phyloP scores from a whole-genome alignment of 306 rosid genomes.

The Glycine soja region DNA sequence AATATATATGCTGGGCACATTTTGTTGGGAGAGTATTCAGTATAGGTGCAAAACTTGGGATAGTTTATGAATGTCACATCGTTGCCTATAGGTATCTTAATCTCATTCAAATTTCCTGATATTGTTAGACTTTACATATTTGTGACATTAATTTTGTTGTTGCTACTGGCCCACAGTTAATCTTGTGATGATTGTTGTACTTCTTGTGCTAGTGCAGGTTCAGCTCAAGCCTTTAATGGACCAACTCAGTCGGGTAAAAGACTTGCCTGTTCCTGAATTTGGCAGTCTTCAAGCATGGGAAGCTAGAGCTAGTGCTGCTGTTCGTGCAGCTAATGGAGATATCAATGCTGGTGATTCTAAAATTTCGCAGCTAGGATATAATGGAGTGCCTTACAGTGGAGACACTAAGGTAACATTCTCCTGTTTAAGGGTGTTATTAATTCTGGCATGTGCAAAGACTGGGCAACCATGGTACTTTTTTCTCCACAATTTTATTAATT shows the following conservation, averaged over 20 bases:
- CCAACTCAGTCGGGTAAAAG: constrained; percentile 85
- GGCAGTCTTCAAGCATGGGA: constrained; percentile 98
- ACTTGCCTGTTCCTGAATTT: constrained; percentile 90
- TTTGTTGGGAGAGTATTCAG: constrained; percentile 15
- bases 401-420: constrained; percentile 84
- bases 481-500: background rate
- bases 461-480: background rate
- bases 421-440: constrained; percentile 27
- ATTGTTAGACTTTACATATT: background rate
- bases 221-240: constrained; percentile 93
- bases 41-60: constrained; percentile 13
- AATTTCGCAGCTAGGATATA: constrained; percentile 71
- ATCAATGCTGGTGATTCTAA: constrained; percentile 70
- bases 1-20: background rate
- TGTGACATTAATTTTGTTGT: constrained; percentile 27
- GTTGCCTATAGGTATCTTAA: constrained; percentile 17
- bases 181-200: constrained; percentile 29
- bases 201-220: constrained; percentile 58
- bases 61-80: background rate
- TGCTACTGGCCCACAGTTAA: constrained; percentile 34
- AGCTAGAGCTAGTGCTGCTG: constrained; percentile 84
- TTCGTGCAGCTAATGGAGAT: constrained; percentile 83
- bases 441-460: constrained; percentile 5
- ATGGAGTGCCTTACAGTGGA: constrained; percentile 91
- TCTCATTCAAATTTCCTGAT: constrained; percentile 3